Percentiles rank a stretch among this genome's conserved stretches.
These are phyloP conservation scores for Biancaea sappan DNA, from an alignment of 306 rosid genomes.

Conservation along the genomic window DNA sequence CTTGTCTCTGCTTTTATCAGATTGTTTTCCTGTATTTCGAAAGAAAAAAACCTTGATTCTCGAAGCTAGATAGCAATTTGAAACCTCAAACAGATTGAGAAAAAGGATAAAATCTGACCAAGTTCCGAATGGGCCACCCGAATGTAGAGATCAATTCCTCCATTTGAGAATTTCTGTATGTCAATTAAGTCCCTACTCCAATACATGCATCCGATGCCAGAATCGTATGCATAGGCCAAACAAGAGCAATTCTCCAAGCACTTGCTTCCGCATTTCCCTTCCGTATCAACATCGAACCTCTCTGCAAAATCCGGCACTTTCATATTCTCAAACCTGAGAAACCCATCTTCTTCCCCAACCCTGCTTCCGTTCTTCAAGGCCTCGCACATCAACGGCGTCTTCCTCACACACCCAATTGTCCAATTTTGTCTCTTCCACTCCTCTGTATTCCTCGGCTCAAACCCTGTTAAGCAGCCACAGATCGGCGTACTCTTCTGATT, in stretches of 20 bases:
- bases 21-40: conserved; percentile 5
- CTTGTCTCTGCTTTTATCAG: background rate
- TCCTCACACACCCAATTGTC: conserved; percentile 53
- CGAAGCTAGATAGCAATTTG: too few species aligned
- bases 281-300: conserved; percentile 22
- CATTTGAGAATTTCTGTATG: conserved; percentile 34
- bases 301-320: conserved; percentile 46
- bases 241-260: conserved; percentile 49
- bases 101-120: conserved; percentile 39
- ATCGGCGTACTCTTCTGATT: conserved; percentile 14
- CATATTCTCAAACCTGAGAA: conserved; percentile 34
- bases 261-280: conserved; percentile 18
- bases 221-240: conserved; percentile 42
- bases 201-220: conserved; percentile 48
- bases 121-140: conserved; percentile 44
- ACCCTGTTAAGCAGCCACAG: conserved; percentile 57
- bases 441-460: conserved; percentile 32
- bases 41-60: background rate
- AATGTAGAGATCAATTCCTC: conserved; percentile 43
- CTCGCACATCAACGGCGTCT: conserved; percentile 33
- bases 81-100: too few species aligned
- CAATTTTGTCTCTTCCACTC: conserved; percentile 47
- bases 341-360: conserved; percentile 29
- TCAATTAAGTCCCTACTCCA: conserved; percentile 38
- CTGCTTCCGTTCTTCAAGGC: conserved; percentile 24